A percentile compares a stretch with the other conserved stretches of the same genome.
Evolutionary conservation across 805 yeast species (phyloP).

Genomic region (Yarrowia keelungensis): DNA sequence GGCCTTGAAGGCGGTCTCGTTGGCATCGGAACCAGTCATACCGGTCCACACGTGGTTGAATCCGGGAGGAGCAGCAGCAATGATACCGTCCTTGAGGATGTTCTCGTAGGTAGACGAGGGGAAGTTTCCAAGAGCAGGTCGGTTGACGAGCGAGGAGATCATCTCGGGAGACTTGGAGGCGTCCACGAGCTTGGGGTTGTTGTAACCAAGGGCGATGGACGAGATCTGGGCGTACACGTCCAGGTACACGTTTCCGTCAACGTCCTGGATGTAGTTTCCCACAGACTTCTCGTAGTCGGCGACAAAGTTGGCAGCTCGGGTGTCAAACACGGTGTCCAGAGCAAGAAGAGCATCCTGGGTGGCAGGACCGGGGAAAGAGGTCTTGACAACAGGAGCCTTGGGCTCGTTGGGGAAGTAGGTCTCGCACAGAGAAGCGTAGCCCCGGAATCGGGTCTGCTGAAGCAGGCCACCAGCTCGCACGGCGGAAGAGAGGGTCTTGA

Average conservation of each 20-base stretch:
- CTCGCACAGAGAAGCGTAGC: slow-evolving; percentile 45
- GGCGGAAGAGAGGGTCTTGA: slow-evolving; percentile 33
- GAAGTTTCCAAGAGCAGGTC: slow-evolving; percentile 86
- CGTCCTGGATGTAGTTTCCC: slow-evolving; percentile 83
- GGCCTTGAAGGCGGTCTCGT: slow-evolving; percentile 88
- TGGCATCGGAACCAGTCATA: slow-evolving; percentile 86
- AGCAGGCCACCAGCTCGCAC: slow-evolving; percentile 23
- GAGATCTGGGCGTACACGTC: slow-evolving; percentile 87
- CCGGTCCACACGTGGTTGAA: slow-evolving; percentile 79
- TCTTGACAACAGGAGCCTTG: slow-evolving; percentile 63
- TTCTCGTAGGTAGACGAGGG: slow-evolving; percentile 68
- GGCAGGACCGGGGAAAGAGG: slow-evolving; percentile 81
- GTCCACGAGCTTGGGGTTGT: slow-evolving; percentile 75
- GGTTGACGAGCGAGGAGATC: slow-evolving; percentile 75
- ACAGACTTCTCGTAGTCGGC: slow-evolving; percentile 76
- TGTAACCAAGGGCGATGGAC: slow-evolving; percentile 84
- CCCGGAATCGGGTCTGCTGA: slow-evolving; percentile 13
- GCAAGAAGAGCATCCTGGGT: slow-evolving; percentile 60
- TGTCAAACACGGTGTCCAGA: slow-evolving; percentile 68
- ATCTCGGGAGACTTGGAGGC: slow-evolving; percentile 73
- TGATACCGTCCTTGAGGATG: slow-evolving; percentile 61
- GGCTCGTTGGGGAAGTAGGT: slow-evolving; percentile 80
- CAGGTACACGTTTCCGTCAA: slow-evolving; percentile 75
- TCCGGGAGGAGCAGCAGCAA: slow-evolving; percentile 80
- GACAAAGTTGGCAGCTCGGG: slow-evolving; percentile 74